Percentiles rank a stretch among this genome's conserved stretches.
Evolutionary conservation across 495 filamentous ascomycete genomes (phyloP).

Genomic region (Daldinia concentrica): DNA sequence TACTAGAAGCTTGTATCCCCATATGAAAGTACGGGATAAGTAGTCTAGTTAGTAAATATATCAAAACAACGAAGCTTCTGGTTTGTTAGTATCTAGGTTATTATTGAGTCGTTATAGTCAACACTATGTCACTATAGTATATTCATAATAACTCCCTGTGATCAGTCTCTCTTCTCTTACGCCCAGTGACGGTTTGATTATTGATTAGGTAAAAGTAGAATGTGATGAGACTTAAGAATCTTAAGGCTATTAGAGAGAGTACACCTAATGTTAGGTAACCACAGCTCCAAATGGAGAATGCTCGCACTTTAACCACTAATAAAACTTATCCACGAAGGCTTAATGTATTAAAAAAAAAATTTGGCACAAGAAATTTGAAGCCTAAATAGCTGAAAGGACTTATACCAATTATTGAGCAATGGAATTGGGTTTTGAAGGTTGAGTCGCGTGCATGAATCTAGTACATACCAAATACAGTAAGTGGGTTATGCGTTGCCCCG

Average conservation of each 20-base stretch:
- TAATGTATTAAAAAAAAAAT: background rate
- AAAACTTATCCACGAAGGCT: background rate
- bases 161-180: too few species aligned
- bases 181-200: too few species aligned
- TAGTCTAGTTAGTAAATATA: background rate
- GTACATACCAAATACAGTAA: conserved; percentile 21
- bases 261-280: background rate
- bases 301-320: background rate
- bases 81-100: too few species aligned
- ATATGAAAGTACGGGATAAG: background rate
- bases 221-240: too few species aligned
- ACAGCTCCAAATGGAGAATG: background rate
- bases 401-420: background rate
- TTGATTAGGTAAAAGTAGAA: too few species aligned
- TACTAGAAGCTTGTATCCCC: background rate
- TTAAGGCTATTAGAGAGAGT: too few species aligned
- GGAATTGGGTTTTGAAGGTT: background rate
- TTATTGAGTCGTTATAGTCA: too few species aligned
- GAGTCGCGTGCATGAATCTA: background rate
- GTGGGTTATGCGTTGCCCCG: conserved; percentile 33
- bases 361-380: background rate
- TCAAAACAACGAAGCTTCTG: background rate
- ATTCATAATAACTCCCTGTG: too few species aligned
- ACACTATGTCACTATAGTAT: too few species aligned
- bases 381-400: background rate